Conservation (phyloP, 306 rosid species). For the Castanea mollissima region DNA sequence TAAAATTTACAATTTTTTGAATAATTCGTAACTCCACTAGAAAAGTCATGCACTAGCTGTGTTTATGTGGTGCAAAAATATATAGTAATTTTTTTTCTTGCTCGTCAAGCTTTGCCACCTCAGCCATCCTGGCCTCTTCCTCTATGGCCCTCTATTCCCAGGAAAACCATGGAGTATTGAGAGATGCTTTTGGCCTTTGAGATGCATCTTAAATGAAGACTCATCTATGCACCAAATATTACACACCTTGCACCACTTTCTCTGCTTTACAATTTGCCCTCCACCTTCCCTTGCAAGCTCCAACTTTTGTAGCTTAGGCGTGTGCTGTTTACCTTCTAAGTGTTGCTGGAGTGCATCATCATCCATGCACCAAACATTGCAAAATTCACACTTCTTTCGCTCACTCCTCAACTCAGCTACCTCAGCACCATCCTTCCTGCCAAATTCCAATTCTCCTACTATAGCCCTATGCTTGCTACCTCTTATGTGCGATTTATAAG, state of each 20-base stretch:
- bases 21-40: not conserved
- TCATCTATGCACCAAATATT: not conserved
- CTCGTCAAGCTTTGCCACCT: too few species aligned
- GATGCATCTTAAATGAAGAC: not conserved
- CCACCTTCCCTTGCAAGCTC: not conserved
- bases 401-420: not conserved
- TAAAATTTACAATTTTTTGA: not conserved
- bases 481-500: not conserved
- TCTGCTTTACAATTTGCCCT: not conserved
- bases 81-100: too few species aligned
- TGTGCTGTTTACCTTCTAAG: slow-evolving; percentile 2
- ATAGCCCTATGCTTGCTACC: not conserved
- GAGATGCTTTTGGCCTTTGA: not conserved
- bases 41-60: too few species aligned
- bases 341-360: not conserved
- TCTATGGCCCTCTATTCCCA: not conserved
- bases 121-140: too few species aligned
- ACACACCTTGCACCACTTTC: not conserved
- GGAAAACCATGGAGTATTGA: not conserved
- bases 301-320: not conserved
- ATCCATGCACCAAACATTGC: not conserved
- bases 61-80: too few species aligned
- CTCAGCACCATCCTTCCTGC: not conserved
- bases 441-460: not conserved
- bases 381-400: not conserved